Evolutionary conservation across 2,329 filamentous ascomycete genomes (phyloP).

Genomic region (Elsinoe fawcettii): DNA sequence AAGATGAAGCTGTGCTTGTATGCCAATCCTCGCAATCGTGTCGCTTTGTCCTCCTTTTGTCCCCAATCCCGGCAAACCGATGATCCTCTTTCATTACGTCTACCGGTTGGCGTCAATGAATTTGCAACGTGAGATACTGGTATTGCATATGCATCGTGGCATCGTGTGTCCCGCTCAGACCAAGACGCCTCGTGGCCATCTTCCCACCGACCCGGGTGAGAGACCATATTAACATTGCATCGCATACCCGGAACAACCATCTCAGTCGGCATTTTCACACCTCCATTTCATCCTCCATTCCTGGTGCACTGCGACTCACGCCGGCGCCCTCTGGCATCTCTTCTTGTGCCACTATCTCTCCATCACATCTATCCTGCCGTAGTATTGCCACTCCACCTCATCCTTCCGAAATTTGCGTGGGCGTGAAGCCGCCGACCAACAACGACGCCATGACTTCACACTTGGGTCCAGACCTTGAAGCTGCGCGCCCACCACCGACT

Average conservation of each 20-base stretch:
- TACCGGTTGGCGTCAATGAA: not conserved
- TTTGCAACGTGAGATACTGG: not conserved
- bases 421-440: not conserved
- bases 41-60: constrained; percentile 9
- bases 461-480: not conserved
- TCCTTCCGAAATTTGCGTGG: not conserved
- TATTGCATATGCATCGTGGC: not conserved
- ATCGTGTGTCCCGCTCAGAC: not conserved
- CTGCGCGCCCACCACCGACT: not conserved
- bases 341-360: not conserved
- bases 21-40: not conserved
- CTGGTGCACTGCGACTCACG: not conserved
- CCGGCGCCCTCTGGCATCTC: not conserved
- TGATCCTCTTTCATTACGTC: not conserved
- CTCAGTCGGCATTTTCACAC: constrained; percentile 3
- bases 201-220: constrained; percentile 7
- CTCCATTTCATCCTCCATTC: not conserved
- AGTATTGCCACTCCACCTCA: not conserved
- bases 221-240: constrained; percentile 8
- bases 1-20: constrained; percentile 7
- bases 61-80: not conserved
- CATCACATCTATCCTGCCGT: not conserved
- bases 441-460: not conserved
- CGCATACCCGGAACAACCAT: not conserved
- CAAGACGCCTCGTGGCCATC: not conserved